Base-by-base conservation (phyloP, 768 basidiomycete genomes). In the Lentinula lateritia region DNA sequence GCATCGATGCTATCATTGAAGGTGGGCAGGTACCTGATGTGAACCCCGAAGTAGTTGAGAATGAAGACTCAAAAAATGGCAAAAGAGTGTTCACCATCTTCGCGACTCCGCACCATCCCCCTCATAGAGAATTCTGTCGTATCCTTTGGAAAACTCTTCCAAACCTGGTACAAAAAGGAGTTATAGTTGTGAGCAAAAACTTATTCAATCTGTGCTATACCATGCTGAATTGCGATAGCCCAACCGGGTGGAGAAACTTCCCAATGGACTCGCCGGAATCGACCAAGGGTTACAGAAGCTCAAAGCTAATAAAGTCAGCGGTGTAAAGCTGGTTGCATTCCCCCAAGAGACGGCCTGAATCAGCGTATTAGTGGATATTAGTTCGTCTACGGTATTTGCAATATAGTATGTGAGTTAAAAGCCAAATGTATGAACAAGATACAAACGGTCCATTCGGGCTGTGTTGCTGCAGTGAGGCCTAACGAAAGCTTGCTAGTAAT, bases 231-330 rank as follows among this genome's bases (percentile, higher is more conserved):
- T 28, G 28, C 28, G 28, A 28, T 28, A 59, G 58, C 58, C 58
- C 34, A 50, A 43, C 28, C 60, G 60, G 12, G 32, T 61, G 23
- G 60, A 53, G 60, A 52, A 52, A 39, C 15, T 61, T 18, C 60
- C 41, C 16, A 39, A 45, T 28, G 60, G 60, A 6, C 50, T 61
- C n/a, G 60, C 52, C 3, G 60, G 48, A 10, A 45, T 61, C 53
- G 60, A 28, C 16, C 50, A 38, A 20, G 58, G 60, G n/a, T 16
- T 61, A 15, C 23, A 61, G 50, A 61, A 43, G 36, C 9, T 59
- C 32, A 59, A 50, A 41, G 34, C 12, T n/a, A 38, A 59, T 13
- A 4, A 59, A 38, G 46, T 59, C 18, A 59, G 58, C 20, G 58
- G 58, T 48, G 35, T 59, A 35, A 59, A 59, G 23, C 18, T 59